Conservation (phyloP, 208 protist species). For the Strigomonas oncopelti region DNA sequence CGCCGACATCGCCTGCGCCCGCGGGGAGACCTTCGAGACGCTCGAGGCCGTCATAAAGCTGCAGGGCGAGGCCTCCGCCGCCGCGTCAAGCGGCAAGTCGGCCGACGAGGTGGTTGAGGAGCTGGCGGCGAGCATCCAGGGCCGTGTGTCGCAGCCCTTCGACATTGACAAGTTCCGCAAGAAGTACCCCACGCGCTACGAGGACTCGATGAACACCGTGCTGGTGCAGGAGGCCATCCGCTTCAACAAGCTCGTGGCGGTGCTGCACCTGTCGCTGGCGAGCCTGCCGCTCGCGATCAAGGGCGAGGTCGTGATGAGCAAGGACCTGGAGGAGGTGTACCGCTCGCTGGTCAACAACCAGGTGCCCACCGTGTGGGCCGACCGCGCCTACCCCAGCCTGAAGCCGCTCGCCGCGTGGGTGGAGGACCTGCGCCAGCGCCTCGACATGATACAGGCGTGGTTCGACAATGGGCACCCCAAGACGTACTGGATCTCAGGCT, state of each 20-base stretch:
- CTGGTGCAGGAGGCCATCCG: constrained; percentile 96
- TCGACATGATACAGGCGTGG: constrained; percentile 94
- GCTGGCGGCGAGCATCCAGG: constrained; percentile 77
- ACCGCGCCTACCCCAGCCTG: constrained; percentile 92
- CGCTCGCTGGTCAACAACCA: constrained; percentile 95
- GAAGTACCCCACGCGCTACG: constrained; percentile 93
- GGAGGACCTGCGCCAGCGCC: constrained; percentile 87
- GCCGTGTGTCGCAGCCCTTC: constrained; percentile 73
- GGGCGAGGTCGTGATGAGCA: constrained; percentile 97
- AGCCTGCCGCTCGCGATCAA: constrained; percentile 92
- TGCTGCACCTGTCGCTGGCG: constrained; percentile 77
- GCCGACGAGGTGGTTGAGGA: constrained; percentile 83
- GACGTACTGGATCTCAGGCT: constrained; percentile 95
- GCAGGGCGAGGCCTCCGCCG: constrained; percentile 56
- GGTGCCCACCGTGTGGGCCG: constrained; percentile 89
- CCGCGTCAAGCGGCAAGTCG: constrained; percentile 30
- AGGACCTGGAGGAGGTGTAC: constrained; percentile 93
- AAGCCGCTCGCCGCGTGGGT: constrained; percentile 94
- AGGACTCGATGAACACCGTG: constrained; percentile 99
- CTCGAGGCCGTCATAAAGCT: constrained; percentile 80
- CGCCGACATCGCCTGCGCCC: constrained; percentile 96
- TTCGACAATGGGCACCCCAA: constrained; percentile 89
- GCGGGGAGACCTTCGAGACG: constrained; percentile 90
- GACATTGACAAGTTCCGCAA: constrained; percentile 81
- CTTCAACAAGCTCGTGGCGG: constrained; percentile 92